Evolutionary conservation across 1,284 basidiomycete genomes (phyloP), one percentile per base, ranked within the genome.

Genomic region (Sanghuangporus weigelae): DNA sequence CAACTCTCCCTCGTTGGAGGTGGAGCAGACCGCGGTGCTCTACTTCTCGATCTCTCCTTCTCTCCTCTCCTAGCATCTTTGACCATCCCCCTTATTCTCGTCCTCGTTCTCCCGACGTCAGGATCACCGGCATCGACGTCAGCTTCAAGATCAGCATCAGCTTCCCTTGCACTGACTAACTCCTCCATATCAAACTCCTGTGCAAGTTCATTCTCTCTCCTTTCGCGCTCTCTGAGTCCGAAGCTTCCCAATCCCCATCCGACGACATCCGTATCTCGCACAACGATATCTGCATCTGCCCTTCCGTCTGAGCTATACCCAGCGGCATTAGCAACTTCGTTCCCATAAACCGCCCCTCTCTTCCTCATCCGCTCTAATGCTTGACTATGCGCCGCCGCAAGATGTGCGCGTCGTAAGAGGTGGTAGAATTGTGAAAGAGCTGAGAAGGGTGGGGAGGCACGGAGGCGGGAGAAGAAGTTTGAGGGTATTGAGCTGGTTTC

Each of bases 141-240:
- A n/a, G 35, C 7, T 19, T 42, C 31, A 44, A 57, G 40, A 19
- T 48, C 54, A 36, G 11, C 36, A 36, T 38, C 31, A 23, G n/a
- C 31, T 2, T 26, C 23, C 21, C 23, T n/a, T 7, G 21, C 7
- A 8, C 14, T 11, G 31, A 54, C 53, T 14, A 54, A 36, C 23
- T 54, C 35, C 53, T 54, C 53, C 36, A n/a, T 23, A 38, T 54
- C 59, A 8, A 35, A 35, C 19, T 46, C 42, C 2, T 59, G 60
- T 26, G 23, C 44, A 31, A 39, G 16, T 38, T 53, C 50, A n/a
- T 39, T 51, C 46, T 63, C 64, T 6, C 57, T 65, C 35, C 64
- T 51, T 19, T 62, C 50, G 39, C 71, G 0, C 73, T 76, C 66
- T 58, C 72, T 7, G 65, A 71, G 38, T 40, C 73, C 19, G 64